Base-by-base conservation (phyloP, 1,284 basidiomycete genomes). In the Tilletia horrida region DNA sequence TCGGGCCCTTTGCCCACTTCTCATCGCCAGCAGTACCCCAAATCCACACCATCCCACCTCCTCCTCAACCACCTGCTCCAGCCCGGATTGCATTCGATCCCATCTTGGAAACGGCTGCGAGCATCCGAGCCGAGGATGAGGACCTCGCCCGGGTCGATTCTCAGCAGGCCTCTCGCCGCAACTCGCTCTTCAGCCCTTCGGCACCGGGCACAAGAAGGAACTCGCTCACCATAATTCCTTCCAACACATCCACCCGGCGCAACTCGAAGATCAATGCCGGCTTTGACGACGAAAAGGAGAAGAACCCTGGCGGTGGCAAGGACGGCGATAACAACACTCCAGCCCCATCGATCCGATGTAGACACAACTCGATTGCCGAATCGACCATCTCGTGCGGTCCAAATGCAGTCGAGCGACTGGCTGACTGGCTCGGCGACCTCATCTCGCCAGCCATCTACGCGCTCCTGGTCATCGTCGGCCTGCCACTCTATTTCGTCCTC, bases 331-430 rank as follows among this genome's bases (percentile, higher is more conserved):
- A 47, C 13, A 14, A n/a, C 2, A 59, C 55, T 13, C 55, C 55
- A 3, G 27, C 55, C 8, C 55, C 55, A 31, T 59, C 55, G 9
- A 59, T 59, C 29, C 27, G 55, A 35, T 59, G 55, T 29, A 25
- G 55, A 18, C 55, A 21, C 23, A 48, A 43, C 52, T 44, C 62
- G 40, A n/a, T n/a, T 50, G 25, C 52, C 21, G 66, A 67, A 29
- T 59, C 55, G 23, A 59, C 55, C 25, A 59, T 59, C 11, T 59
- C 55, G 4, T 59, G 55, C 7, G 69, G 69, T 35, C 59, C 67
- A 11, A 72, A 77, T 61, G 77, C 76, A 1, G 63, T 78, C 61
- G 76, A 78, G 59, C 66, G 71, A 1, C 71, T 78, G 1, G 43
- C 75, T 0, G 67, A 69, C 27, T 57, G 62, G 21, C n/a, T 78